A percentile compares a stretch with the other conserved stretches of the same genome.
Conservation (phyloP, 228 moss, liverwort and hornwort genomes). For the Sphagnum fallax region DNA sequence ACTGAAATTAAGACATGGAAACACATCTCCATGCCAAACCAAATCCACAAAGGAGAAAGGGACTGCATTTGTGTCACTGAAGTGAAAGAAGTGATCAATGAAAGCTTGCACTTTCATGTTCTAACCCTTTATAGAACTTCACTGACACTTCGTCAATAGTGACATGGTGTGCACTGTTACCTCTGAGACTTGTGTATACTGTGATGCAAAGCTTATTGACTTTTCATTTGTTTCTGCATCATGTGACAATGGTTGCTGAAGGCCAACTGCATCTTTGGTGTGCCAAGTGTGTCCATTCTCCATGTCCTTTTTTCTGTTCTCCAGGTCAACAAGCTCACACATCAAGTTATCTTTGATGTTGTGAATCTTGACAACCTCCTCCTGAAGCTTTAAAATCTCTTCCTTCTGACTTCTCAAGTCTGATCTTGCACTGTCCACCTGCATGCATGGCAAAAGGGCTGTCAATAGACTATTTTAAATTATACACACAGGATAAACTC, state of each 20-base stretch:
- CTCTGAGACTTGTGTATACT: conserved; percentile 10
- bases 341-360: conserved; percentile 17
- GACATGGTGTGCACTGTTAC: background rate
- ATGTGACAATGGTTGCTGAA: conserved; percentile 7
- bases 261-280: conserved; percentile 8
- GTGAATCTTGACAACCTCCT: conserved; percentile 16
- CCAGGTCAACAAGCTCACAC: conserved; percentile 16
- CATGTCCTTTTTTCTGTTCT: conserved; percentile 11
- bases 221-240: conserved; percentile 16
- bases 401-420: conserved; percentile 9
- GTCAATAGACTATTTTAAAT: background rate
- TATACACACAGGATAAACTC: conserved; percentile 1
- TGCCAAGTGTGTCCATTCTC: conserved; percentile 14
- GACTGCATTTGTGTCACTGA: background rate
- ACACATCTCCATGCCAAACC: no score
- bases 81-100: background rate
- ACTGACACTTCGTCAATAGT: no score
- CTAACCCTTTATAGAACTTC: background rate
- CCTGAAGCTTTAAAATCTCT: conserved; percentile 1
- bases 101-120: background rate
- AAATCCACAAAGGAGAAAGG: background rate
- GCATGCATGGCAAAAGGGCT: background rate
- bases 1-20: no score
- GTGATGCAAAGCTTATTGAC: background rate
- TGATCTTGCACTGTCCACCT: conserved; percentile 8